These are phyloP conservation scores for Eragrostis tef DNA, from an alignment of 202 grass and related monocot genomes.

Conservation along the genomic window DNA sequence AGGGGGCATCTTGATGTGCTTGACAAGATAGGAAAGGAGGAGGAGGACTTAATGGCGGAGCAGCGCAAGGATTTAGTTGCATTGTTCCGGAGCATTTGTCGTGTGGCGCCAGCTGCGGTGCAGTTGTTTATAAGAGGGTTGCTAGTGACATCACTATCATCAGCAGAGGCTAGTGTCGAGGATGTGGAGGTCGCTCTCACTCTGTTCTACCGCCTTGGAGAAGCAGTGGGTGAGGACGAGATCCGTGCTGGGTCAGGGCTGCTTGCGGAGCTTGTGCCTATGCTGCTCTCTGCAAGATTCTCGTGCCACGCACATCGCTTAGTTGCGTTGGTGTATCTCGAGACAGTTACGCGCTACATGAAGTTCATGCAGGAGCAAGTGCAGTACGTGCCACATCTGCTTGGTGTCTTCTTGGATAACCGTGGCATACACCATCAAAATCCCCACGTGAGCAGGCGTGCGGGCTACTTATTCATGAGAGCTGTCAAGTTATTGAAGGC, in stretches of 20 bases:
- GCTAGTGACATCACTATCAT: slow-evolving; percentile 61
- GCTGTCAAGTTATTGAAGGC: slow-evolving; percentile 80
- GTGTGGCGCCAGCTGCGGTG: slow-evolving; percentile 67
- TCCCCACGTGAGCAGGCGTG: slow-evolving; percentile 73
- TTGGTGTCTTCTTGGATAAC: slow-evolving; percentile 80
- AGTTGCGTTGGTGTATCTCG: slow-evolving; percentile 85
- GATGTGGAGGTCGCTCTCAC: slow-evolving; percentile 78
- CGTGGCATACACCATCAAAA: slow-evolving; percentile 90
- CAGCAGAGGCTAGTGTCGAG: slow-evolving; percentile 76
- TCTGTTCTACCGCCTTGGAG: slow-evolving; percentile 76
- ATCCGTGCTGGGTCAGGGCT: slow-evolving; percentile 68
- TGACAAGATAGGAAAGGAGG: slow-evolving; percentile 90
- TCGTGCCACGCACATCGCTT: slow-evolving; percentile 79
- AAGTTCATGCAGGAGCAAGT: slow-evolving; percentile 89
- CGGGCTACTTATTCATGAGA: slow-evolving; percentile 95
- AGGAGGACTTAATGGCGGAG: slow-evolving; percentile 85
- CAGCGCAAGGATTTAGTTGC: slow-evolving; percentile 77
- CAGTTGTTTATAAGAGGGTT: slow-evolving; percentile 80
- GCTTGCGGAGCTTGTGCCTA: slow-evolving; percentile 71
- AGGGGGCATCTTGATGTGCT: slow-evolving; percentile 77
- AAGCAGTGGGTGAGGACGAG: slow-evolving; percentile 73
- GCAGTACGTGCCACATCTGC: slow-evolving; percentile 75
- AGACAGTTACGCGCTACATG: slow-evolving; percentile 79
- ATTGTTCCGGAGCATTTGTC: slow-evolving; percentile 85
- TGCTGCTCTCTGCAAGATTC: slow-evolving; percentile 83